Evolutionary conservation across 2,329 filamentous ascomycete genomes (phyloP).

Genomic region (Pyrenophora teres): DNA sequence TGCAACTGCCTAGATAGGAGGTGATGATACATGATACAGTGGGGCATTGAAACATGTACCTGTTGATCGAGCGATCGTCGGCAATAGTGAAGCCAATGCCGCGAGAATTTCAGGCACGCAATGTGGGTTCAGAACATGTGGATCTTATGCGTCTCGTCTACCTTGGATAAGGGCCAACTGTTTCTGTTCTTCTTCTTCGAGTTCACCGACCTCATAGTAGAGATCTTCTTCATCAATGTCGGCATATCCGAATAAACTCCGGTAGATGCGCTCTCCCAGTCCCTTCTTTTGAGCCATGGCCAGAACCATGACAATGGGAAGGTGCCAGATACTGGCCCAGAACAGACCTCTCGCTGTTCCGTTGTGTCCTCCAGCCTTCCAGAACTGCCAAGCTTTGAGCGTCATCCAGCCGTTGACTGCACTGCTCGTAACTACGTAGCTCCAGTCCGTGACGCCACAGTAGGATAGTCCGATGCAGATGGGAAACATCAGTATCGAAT

Average conservation of each 20-base stretch:
- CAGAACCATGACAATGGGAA: slow-evolving; percentile 86
- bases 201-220: slow-evolving; percentile 40
- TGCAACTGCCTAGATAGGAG: slow-evolving; percentile 22
- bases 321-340: slow-evolving; percentile 97
- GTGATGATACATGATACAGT: slow-evolving; percentile 37
- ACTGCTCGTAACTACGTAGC: slow-evolving; percentile 78
- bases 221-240: slow-evolving; percentile 41
- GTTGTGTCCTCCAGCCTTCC: slow-evolving; percentile 74
- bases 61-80: slow-evolving; percentile 10
- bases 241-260: slow-evolving; percentile 38
- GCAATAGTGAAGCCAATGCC: not conserved
- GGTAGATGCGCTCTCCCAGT: slow-evolving; percentile 40
- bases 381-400: slow-evolving; percentile 80
- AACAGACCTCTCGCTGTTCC: slow-evolving; percentile 85
- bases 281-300: slow-evolving; percentile 94
- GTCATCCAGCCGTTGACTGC: slow-evolving; percentile 86
- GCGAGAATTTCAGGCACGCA: not conserved
- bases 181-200: slow-evolving; percentile 30
- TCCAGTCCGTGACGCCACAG: slow-evolving; percentile 80
- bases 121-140: not conserved
- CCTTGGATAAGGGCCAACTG: slow-evolving; percentile 8
- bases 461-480: slow-evolving; percentile 81
- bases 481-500: slow-evolving; percentile 83
- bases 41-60: slow-evolving; percentile 22
- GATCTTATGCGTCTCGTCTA: slow-evolving; percentile 10